Evolutionary conservation across 371 early-diverging fungal genomes (phyloP), one percentile per base, ranked within the genome.

Genomic region (Lichtheimia ornata): DNA sequence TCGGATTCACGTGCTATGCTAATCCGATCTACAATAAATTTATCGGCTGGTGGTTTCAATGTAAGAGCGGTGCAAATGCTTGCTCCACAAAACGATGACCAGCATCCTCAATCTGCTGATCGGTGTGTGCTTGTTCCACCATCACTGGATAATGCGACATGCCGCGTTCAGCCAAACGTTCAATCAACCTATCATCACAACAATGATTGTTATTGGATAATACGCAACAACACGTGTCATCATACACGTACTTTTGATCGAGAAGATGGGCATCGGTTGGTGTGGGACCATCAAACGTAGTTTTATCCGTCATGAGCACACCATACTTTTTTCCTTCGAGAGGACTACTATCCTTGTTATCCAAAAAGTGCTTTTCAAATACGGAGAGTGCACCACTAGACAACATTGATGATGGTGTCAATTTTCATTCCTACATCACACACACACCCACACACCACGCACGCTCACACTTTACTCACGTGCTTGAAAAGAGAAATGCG

Each of bases 351-450:
- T 60, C 50, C 18, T 44, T 44, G 4, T 62, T 35, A 22, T 59
- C 43, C 18, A 65, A 59, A 42, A 58, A 63, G 22, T 66, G 70
- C 18, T 70, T 70, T 41, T 70, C 70, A 61, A 70, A 70, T 4
- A 70, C 51, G 7, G 70, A 70, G 4, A 70, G 51, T 15, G 63
- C 50, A 17, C 70, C 70, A 54, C 70, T 70, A n/a, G n/a, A 28
- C 13, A 28, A 55, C 1, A 44, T 54, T 30, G 27, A 44, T 54
- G 30, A 25, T 11, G 30, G 20, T 11, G 11, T 35, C 11, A 45
- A n/a, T 20, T 14, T 22, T 22, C 6, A 41, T 50, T 2, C 22
- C 5, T 43, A 11, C 6, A 28, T 41, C n/a, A 9, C 11, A n/a
- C n/a, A n/a, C n/a, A n/a, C n/a, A n/a, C n/a, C n/a, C n/a, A n/a